Evolutionary conservation across 208 protist species (phyloP).

Genomic region (Wallacemonas sp.): DNA sequence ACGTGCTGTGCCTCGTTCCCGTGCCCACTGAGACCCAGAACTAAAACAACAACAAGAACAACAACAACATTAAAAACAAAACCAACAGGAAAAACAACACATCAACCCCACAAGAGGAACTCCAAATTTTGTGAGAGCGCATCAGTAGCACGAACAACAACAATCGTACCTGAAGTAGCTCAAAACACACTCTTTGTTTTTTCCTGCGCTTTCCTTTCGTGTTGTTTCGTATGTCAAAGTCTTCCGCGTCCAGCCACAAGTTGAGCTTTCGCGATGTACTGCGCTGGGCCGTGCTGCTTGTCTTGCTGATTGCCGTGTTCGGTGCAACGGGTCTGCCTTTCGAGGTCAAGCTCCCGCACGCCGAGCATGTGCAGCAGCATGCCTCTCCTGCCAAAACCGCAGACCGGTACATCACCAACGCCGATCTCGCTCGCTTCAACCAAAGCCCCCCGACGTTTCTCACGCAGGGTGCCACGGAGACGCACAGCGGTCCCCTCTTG

Average conservation of each 20-base stretch:
- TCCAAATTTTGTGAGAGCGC: too few species aligned
- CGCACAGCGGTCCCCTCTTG: not conserved
- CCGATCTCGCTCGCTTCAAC: not conserved
- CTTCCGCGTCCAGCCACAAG: not conserved
- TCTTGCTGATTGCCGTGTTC: not conserved
- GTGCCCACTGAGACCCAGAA: too few species aligned
- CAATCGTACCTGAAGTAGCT: too few species aligned
- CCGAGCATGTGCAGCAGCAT: not conserved
- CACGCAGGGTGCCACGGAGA: not conserved
- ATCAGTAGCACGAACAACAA: too few species aligned
- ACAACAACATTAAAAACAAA: too few species aligned
- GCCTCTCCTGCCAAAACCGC: not conserved
- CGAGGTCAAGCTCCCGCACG: not conserved
- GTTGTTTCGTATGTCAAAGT: too few species aligned
- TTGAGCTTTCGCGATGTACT: not conserved
- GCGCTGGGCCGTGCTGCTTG: not conserved
- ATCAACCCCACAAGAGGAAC: too few species aligned
- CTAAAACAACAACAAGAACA: too few species aligned
- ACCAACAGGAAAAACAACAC: too few species aligned
- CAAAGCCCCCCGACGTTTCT: not conserved
- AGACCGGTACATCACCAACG: not conserved
- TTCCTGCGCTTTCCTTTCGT: conserved; percentile 7
- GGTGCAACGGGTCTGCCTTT: not conserved
- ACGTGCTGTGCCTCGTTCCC: too few species aligned
- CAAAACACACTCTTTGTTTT: too few species aligned